Evolutionary conservation across 108 stramenopile species (phyloP), one percentile per base, ranked within the genome.

Genomic region (Cyclostephanos invisitatus): DNA sequence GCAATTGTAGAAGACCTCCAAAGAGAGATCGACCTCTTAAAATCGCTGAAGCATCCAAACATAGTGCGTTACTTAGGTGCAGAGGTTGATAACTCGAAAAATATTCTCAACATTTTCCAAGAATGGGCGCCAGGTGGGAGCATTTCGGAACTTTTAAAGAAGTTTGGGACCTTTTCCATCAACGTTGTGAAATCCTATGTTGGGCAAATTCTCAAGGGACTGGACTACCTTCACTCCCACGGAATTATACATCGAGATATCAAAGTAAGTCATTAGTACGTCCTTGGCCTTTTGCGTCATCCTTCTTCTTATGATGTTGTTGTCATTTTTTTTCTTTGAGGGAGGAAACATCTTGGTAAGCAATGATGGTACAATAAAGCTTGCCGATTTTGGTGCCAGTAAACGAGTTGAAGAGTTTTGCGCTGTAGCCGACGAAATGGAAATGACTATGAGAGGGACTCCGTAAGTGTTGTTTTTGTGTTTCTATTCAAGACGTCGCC

Each of bases 101-200:
- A 83, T 8, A 77, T 61, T 55, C 82, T 98, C 9, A 89, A 91
- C 75, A 96, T 98, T 29, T 98, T 98, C 70, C 98, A 98, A 82
- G 96, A 98, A 79, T 98, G 98, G 98, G 96, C 90, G 9, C 89
- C 97, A n/a, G 96, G 96, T 37, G 96, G 96, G 7, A 89, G 87
- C 20, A 82, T 98, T 28, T 78, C 90, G 21, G 71, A 83, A 11
- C 76, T 97, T 37, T 77, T 97, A 62, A 72, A 71, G 20, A 86
- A 91, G 64, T 96, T 97, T 76, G 98, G 98, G 0, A 57, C 97
- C 0, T 96, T 98, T 78, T 69, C 89, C 12, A 67, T 87, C 27
- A 48, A 70, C 28, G 94, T 96, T 44, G 83, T 94, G 6, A 82
- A 75, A 27, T 85, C 77, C n/a, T 97, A 96, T 69, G 62, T 97